Base-by-base conservation (phyloP, 2,329 filamentous ascomycete genomes). In the Fusarium marasasianum region DNA sequence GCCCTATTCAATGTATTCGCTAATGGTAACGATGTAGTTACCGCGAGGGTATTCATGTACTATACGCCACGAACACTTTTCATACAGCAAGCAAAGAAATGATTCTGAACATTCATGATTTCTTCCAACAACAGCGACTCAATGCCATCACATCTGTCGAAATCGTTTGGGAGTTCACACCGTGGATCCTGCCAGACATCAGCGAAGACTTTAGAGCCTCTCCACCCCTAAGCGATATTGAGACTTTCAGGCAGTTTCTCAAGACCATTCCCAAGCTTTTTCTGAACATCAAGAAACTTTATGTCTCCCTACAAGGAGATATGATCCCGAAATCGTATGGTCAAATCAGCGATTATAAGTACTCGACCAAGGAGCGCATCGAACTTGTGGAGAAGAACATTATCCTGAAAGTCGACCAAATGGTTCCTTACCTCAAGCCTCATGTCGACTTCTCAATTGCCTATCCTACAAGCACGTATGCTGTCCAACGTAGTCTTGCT, bases 11-110 rank as follows among this genome's bases (percentile, higher is more conserved):
- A 24, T 4, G 22, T 26, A 15, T 15, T 24, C 8, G 10, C 33
- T 63, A 9, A 63, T 15, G 11, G 2, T 4, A n/a, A 29, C 1
- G 33, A 22, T 72, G 45, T 17, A 79, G 79, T 35, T 82, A 80
- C 53, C 20, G 74, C 6, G 79, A 82, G 43, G 79, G 77, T 7
- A 73, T 81, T 44, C 66, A 80, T 13, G 69, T 81, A 12, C 69
- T 82, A 11, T 82, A 80, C 62, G 47, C 71, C 5, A 77, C 76
- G 10, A 82, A 82, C 57, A 79, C 73, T 15, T 70, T 80, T 29
- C 63, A 78, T 37, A 72, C 70, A 2, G 56, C 62, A 18, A 76
- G 76, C 60, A 73, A 75, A 15, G 58, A 45, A 12, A 53, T 80
- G 63, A 26, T 79, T 11, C 41, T 74, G 51, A 33, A 63, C 15